A percentile compares a stretch with the other conserved stretches of the same genome.
phyloP scores from a whole-genome alignment of 2,329 filamentous ascomycete genomes.

The Coniella lustricola region DNA sequence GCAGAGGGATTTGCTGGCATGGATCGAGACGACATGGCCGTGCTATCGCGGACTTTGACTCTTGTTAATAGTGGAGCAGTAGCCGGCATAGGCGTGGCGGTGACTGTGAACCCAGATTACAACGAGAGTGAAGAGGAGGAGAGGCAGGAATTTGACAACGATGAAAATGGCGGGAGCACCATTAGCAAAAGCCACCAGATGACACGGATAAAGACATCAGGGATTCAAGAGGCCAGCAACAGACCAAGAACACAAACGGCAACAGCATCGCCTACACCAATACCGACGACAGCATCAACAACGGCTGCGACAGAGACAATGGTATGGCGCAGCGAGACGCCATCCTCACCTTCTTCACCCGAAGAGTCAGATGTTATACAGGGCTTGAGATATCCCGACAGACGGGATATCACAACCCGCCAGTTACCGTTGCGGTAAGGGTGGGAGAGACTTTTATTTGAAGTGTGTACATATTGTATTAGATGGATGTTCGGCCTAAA shows the following conservation, averaged over 20 bases:
- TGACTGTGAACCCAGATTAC: conserved; percentile 20
- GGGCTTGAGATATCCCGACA: conserved; percentile 11
- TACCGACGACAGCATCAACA: conserved; percentile 18
- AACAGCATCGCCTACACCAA: conserved; percentile 30
- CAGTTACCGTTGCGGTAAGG: background rate
- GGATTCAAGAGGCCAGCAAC: background rate
- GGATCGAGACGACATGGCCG: background rate
- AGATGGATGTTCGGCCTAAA: too few relatives aligned
- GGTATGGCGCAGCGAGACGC: conserved; percentile 18
- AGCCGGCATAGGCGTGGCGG: background rate
- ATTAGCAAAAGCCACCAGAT: too few relatives aligned
- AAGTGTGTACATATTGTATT: too few relatives aligned
- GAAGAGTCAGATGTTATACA: conserved; percentile 20
- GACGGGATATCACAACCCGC: background rate
- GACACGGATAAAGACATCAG: too few relatives aligned
- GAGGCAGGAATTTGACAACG: conserved; percentile 7
- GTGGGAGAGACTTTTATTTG: too few relatives aligned
- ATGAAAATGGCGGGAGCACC: conserved; percentile 9
- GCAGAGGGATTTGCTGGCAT: conserved; percentile 4
- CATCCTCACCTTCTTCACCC: conserved; percentile 22
- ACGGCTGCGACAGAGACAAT: background rate
- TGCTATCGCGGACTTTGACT: conserved; percentile 1
- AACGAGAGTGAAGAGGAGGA: conserved; percentile 3
- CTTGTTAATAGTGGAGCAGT: too few relatives aligned
- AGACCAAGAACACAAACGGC: conserved; percentile 24